Base-by-base conservation (phyloP, 371 early-diverging fungal species). In the Mortierella polycephala region DNA sequence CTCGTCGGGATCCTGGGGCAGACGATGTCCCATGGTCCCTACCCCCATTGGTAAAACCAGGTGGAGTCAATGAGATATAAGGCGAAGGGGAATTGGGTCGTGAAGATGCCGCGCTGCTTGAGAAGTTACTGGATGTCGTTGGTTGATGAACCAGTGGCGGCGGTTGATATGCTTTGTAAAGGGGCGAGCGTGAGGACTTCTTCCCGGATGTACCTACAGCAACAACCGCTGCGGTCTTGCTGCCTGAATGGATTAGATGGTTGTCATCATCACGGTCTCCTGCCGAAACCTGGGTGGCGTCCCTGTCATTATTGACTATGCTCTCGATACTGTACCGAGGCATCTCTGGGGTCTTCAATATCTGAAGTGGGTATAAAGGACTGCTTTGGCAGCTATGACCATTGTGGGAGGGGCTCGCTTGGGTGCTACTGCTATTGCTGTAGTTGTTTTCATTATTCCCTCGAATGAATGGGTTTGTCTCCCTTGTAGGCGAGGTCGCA, bases 271-370 rank as follows among this genome's bases (percentile, higher is more conserved):
- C 73, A 44, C 69, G 69, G 6, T 60, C 4, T 30, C 30, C 57
- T 7, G 51, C 57, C 23, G 77, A 67, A 55, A 67, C 67, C 7
- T 62, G 64, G 1, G 79, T 72, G 39, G 60, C 66, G 1, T 71
- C 77, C 14, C 68, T 71, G n/a, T 68, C 77, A 51, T 63, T 79
- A 44, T 72, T 77, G 9, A 62, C 55, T 21, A 64, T 54, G 52
- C 79, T 79, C 45, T 79, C 79, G 5, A 73, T 62, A 53, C 79
- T 79, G 42, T 54, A 60, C 20, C 79, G 61, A 16, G 20, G 11
- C 18, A 41, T 10, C 18, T 62, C 74, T 3, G 64, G 42, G 1
- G 55, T 37, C 23, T 51, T 57, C 13, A 71, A 41, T 5, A 63
- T 57, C 21, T 69, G 68, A 12, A 69, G 56, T 5, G 69, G 74